Evolutionary conservation across 1,284 basidiomycete genomes (phyloP).

Genomic region (Cryptococcus sp.): DNA sequence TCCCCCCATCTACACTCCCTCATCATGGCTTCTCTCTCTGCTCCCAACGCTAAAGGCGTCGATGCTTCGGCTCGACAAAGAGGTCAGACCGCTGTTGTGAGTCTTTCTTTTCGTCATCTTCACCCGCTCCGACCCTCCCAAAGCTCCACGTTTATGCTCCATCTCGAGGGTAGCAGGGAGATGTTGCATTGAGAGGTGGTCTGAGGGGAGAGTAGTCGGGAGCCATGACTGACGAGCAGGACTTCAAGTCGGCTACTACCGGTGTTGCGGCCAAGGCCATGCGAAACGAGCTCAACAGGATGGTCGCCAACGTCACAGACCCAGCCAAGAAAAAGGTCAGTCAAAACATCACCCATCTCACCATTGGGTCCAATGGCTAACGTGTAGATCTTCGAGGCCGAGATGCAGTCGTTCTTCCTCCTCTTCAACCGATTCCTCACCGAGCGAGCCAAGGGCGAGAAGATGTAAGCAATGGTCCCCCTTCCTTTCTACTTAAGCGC

Average conservation of each 20-base stretch:
- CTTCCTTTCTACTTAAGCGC: neutral
- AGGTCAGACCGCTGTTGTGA: constrained; percentile 48
- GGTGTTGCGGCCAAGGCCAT: constrained; percentile 96
- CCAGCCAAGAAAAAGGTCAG: constrained; percentile 73
- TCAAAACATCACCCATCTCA: constrained; percentile 6
- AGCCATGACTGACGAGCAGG: constrained; percentile 19
- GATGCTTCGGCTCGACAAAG: constrained; percentile 40
- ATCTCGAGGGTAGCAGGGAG: too few species aligned
- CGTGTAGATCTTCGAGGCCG: constrained; percentile 84
- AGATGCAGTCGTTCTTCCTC: constrained; percentile 99
- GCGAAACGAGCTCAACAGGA: constrained; percentile 94
- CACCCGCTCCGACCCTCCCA: constrained; percentile 1
- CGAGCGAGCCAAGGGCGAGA: constrained; percentile 88
- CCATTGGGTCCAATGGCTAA: neutral
- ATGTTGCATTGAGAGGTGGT: too few species aligned
- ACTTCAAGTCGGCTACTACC: constrained; percentile 98
- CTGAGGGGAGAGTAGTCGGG: neutral
- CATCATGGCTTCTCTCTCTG: constrained; percentile 26
- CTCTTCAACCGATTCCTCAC: constrained; percentile 97
- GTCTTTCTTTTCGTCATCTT: constrained; percentile 10
- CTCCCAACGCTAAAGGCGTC: constrained; percentile 13
- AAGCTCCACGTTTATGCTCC: constrained; percentile 6
- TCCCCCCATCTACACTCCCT: neutral
- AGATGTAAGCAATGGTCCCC: constrained; percentile 63
- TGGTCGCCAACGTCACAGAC: constrained; percentile 79